These are phyloP conservation scores for Sideroxylon spinosum DNA, from an alignment of 179 eudicot genomes.

Conservation along the genomic window DNA sequence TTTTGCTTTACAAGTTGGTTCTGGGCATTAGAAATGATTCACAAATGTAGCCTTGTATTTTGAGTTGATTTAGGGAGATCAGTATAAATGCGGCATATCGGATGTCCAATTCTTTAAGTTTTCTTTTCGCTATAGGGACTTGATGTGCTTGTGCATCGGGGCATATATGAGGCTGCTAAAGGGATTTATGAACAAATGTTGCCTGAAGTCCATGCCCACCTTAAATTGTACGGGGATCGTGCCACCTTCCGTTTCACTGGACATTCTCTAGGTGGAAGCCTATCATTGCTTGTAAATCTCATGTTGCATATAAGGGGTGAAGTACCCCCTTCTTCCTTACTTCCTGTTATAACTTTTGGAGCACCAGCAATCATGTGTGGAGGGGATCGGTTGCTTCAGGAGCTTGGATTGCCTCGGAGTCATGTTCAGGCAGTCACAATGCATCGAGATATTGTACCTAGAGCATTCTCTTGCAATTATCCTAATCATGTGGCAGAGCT, in stretches of 20 bases:
- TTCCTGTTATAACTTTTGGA: conserved; percentile 86
- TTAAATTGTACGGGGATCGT: conserved; percentile 56
- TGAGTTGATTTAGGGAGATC: neutral
- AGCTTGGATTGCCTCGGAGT: conserved; percentile 66
- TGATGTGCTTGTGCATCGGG: conserved; percentile 85
- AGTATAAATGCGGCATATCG: neutral
- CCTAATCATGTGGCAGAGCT: conserved; percentile 88
- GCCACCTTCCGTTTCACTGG: conserved; percentile 92
- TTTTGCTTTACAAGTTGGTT: neutral
- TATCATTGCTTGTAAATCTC: conserved; percentile 75
- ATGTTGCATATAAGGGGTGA: conserved; percentile 86
- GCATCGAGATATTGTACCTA: conserved; percentile 96
- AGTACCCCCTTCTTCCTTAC: conserved; percentile 70
- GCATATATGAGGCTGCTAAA: conserved; percentile 95
- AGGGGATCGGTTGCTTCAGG: conserved; percentile 65
- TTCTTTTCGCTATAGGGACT: conserved; percentile 48
- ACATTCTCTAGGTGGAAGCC: conserved; percentile 96
- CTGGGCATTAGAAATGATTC: neutral
- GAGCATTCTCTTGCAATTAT: conserved; percentile 91
- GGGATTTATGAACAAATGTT: conserved; percentile 92
- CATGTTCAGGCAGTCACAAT: conserved; percentile 79
- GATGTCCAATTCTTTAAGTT: neutral
- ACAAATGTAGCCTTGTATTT: neutral
- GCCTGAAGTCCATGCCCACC: conserved; percentile 71
- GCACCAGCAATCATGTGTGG: conserved; percentile 93